These are phyloP conservation scores for Podochytrium sp. DNA, from an alignment of 192 early-diverging fungal genomes.

Conservation along the genomic window DNA sequence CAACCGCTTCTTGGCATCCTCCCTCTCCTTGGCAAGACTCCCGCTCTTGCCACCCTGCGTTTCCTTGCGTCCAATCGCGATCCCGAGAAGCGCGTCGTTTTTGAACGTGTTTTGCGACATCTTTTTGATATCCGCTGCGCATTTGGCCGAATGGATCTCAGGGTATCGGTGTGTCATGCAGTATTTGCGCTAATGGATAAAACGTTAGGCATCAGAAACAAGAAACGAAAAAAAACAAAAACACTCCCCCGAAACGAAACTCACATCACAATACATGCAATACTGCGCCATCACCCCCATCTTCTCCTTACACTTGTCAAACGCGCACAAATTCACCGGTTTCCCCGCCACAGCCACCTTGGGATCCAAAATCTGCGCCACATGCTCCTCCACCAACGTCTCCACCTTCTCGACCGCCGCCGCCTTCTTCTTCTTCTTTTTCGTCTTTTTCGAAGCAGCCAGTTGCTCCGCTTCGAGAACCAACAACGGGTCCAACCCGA, in stretches of 20 bases:
- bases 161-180: constrained; percentile 22
- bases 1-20: constrained; percentile 25
- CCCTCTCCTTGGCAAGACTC: constrained; percentile 25
- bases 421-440: constrained; percentile 17
- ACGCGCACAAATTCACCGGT: constrained; percentile 16
- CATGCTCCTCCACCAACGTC: constrained; percentile 4
- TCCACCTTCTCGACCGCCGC: neutral
- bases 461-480: neutral
- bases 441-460: neutral
- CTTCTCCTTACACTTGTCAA: constrained; percentile 15
- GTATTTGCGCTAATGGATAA: constrained; percentile 10
- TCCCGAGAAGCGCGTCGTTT: constrained; percentile 14
- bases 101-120: constrained; percentile 7
- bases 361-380: constrained; percentile 19
- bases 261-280: constrained; percentile 22
- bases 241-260: neutral
- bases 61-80: constrained; percentile 19
- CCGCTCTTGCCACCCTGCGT: constrained; percentile 30
- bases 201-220: neutral
- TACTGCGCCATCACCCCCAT: constrained; percentile 5
- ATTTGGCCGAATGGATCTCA: constrained; percentile 13
- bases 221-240: neutral
- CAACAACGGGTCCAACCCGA: neutral
- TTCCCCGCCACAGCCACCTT: constrained; percentile 6
- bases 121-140: constrained; percentile 8